Base-by-base conservation (phyloP, 345 rosid species). In the Moricandia arvensis region DNA sequence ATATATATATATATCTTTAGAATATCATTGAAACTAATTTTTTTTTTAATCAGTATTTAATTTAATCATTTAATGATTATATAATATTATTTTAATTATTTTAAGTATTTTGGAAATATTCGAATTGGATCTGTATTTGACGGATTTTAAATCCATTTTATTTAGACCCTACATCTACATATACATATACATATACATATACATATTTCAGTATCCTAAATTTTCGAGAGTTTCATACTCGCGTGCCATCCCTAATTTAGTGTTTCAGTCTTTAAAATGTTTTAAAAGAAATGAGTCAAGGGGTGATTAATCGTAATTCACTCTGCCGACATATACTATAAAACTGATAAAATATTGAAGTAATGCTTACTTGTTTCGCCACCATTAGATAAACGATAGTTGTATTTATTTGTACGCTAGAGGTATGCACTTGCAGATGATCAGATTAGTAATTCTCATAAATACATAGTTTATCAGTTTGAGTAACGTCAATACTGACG, bases 221-320 rank as follows among this genome's bases (percentile, higher is more conserved):
- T 11, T 13, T 43, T 15, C 13, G n/a, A 43, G 49, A 43, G 15
- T 43, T 12, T 13, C 49, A 43, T 43, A 43, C 49, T 43, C 4
- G 24, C 24, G 24, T 21, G 24, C 49, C 49, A 43, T 43, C 49
- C 15, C 11, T 12, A 43, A 43, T 33, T 33, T 4, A 68, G 67
- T 21, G 24, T 60, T 49, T 61, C 21, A 15, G 35, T 11, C 35
- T 58, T 41, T 11, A 62, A 54, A 68, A 61, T 26, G 69, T 68
- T 51, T 67, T 33, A 13, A 37, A 63, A 15, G 63, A 54, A 49
- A 15, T 53, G 31, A 68, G 68, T 24, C 17, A 76, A 70, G 61
- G 75, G 75, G 71, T 63, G 66, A 63, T 43, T 70, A 63, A 71
- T 61, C 80, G 33, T 77, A 63, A 41, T 27, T 33, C 60, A 55